Conservation (phyloP, 495 filamentous ascomycete species). For the Penicillium canescens region DNA sequence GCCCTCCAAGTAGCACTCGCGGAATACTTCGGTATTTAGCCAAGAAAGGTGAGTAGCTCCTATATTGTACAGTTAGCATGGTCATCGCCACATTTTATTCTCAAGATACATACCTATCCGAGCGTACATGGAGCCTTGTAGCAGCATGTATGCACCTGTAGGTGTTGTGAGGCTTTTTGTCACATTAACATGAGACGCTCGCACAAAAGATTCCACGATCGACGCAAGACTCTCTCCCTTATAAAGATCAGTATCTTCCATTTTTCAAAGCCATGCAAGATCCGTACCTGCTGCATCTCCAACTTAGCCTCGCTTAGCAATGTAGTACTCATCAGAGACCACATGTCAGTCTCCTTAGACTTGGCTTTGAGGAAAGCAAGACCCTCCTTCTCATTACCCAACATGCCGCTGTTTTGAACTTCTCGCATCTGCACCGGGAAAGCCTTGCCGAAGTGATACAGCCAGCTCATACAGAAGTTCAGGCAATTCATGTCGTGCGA, state of each 20-base stretch:
- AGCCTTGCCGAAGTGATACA: constrained; percentile 90
- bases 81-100: background rate
- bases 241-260: constrained; percentile 12
- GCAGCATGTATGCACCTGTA: constrained; percentile 69
- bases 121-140: constrained; percentile 72
- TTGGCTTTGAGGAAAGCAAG: constrained; percentile 83
- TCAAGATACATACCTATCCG: constrained; percentile 61
- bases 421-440: constrained; percentile 76
- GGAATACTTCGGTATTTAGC: constrained; percentile 72
- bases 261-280: background rate
- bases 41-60: constrained; percentile 62
- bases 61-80: constrained; percentile 27
- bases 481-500: constrained; percentile 89
- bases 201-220: constrained; percentile 75
- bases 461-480: constrained; percentile 94
- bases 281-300: constrained; percentile 59
- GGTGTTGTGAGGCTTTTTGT: constrained; percentile 71
- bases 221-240: constrained; percentile 79
- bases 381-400: constrained; percentile 78
- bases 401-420: constrained; percentile 67
- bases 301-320: constrained; percentile 86
- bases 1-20: constrained; percentile 65
- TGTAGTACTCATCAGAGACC: constrained; percentile 80
- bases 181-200: constrained; percentile 79
- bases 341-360: constrained; percentile 86